Conservation (phyloP, 1,284 basidiomycete genomes). For the Pascua sp. region DNA sequence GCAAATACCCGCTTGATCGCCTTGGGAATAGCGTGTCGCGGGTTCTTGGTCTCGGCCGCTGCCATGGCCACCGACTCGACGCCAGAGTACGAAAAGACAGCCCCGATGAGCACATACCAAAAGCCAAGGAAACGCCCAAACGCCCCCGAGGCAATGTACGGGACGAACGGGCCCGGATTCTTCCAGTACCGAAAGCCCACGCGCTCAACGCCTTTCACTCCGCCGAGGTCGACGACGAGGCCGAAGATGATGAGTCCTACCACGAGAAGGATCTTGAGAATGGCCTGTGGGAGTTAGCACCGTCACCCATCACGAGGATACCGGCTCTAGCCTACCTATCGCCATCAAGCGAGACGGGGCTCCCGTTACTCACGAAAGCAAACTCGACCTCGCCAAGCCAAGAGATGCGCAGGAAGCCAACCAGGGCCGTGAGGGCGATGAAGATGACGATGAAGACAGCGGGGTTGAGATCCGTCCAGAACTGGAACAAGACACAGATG, state of each 20-base stretch:
- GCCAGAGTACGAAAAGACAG: conserved; percentile 29
- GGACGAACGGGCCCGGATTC: conserved; percentile 58
- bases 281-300: conserved; percentile 44
- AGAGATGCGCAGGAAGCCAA: conserved; percentile 19
- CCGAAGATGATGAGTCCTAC: conserved; percentile 57
- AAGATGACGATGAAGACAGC: conserved; percentile 22
- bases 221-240: conserved; percentile 58
- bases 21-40: conserved; percentile 26
- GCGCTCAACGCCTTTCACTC: conserved; percentile 45
- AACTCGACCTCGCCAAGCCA: conserved; percentile 55
- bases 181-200: conserved; percentile 62
- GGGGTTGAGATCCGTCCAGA: conserved; percentile 23
- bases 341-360: too few relatives aligned
- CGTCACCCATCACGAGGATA: too few relatives aligned
- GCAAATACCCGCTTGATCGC: conserved; percentile 21
- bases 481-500: conserved; percentile 24
- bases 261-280: conserved; percentile 71
- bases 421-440: conserved; percentile 12
- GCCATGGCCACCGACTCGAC: conserved; percentile 31
- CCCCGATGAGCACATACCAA: conserved; percentile 25
- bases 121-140: conserved; percentile 26
- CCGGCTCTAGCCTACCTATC: too few relatives aligned
- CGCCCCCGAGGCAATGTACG: conserved; percentile 15
- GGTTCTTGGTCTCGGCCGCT: conserved; percentile 37
- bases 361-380: conserved; percentile 51